phyloP scores from a whole-genome alignment of 2,329 filamentous ascomycete genomes.

The Fusarium chaquense region DNA sequence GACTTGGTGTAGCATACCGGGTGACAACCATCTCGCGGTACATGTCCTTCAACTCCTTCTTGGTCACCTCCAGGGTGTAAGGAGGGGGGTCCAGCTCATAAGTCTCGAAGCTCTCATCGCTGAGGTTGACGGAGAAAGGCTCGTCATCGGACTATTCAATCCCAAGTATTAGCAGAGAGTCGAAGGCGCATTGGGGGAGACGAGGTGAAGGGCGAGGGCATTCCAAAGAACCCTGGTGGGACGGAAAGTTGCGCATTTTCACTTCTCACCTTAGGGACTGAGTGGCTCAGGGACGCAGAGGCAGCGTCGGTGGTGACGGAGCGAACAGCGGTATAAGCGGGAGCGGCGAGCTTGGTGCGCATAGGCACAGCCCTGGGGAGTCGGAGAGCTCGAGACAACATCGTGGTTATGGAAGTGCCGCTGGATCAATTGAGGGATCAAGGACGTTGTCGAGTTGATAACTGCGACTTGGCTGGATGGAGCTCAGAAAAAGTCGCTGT shows the following conservation, averaged over 20 bases:
- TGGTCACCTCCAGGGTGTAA: slow-evolving; percentile 93
- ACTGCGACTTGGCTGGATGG: slow-evolving; percentile 50
- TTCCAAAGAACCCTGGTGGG: slow-evolving; percentile 10
- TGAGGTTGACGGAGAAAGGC: slow-evolving; percentile 90
- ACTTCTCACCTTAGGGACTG: slow-evolving; percentile 63
- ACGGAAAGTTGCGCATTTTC: slow-evolving; percentile 44
- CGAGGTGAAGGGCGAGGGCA: slow-evolving; percentile 5
- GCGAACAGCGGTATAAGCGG: slow-evolving; percentile 68
- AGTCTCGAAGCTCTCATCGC: slow-evolving; percentile 99
- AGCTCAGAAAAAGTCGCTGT: slow-evolving; percentile 60
- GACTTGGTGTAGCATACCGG: slow-evolving; percentile 71
- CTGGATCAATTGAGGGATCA: slow-evolving; percentile 49
- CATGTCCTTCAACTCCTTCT: slow-evolving; percentile 98
- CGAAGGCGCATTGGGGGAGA: not conserved
- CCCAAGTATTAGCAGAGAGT: slow-evolving; percentile 34
- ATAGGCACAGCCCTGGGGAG: slow-evolving; percentile 70
- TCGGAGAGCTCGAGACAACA: slow-evolving; percentile 79
- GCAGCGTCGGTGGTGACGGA: slow-evolving; percentile 96
- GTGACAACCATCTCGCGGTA: slow-evolving; percentile 97
- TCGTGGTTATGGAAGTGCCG: slow-evolving; percentile 57
- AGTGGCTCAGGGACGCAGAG: slow-evolving; percentile 87
- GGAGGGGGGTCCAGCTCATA: slow-evolving; percentile 97
- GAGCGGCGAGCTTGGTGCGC: slow-evolving; percentile 60
- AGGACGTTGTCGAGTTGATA: slow-evolving; percentile 49
- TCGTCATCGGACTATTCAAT: slow-evolving; percentile 84